Conservation (phyloP, 768 basidiomycete genomes). For the Xerocomus brunneocitrinus region DNA sequence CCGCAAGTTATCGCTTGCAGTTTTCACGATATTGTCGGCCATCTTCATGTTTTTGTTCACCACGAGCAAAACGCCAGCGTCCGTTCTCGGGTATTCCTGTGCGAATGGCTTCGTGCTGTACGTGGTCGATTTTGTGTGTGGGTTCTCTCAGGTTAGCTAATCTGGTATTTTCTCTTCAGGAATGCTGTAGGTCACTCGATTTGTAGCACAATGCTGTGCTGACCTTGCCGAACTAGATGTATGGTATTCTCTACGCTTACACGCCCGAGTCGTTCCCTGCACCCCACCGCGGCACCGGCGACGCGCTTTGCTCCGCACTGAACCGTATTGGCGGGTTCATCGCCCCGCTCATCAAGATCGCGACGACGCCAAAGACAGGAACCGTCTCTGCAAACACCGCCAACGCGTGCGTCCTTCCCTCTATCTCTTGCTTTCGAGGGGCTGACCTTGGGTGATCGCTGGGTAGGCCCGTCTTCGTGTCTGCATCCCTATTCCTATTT, state of each 20-base stretch:
- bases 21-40: constrained; percentile 41
- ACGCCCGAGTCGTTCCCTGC: constrained; percentile 60
- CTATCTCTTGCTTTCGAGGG: neutral
- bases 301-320: constrained; percentile 45
- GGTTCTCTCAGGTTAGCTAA: neutral
- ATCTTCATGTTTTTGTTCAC: constrained; percentile 52
- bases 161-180: constrained; percentile 4
- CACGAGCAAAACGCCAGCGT: constrained; percentile 37
- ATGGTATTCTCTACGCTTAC: constrained; percentile 52
- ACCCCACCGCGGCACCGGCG: constrained; percentile 52
- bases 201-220: neutral
- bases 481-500: constrained; percentile 43
- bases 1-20: constrained; percentile 43
- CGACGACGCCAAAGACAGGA: constrained; percentile 34
- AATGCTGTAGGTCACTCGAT: constrained; percentile 32
- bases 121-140: constrained; percentile 11
- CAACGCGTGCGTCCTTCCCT: constrained; percentile 31
- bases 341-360: constrained; percentile 47
- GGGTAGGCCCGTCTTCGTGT: constrained; percentile 43
- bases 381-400: constrained; percentile 28
- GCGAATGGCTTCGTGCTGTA: constrained; percentile 40
- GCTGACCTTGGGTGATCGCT: too few species aligned
- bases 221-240: constrained; percentile 33
- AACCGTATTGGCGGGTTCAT: constrained; percentile 47
- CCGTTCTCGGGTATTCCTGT: constrained; percentile 45